phyloP scores from a whole-genome alignment of 176 grass and related monocot species.

The Olyra latifolia region DNA sequence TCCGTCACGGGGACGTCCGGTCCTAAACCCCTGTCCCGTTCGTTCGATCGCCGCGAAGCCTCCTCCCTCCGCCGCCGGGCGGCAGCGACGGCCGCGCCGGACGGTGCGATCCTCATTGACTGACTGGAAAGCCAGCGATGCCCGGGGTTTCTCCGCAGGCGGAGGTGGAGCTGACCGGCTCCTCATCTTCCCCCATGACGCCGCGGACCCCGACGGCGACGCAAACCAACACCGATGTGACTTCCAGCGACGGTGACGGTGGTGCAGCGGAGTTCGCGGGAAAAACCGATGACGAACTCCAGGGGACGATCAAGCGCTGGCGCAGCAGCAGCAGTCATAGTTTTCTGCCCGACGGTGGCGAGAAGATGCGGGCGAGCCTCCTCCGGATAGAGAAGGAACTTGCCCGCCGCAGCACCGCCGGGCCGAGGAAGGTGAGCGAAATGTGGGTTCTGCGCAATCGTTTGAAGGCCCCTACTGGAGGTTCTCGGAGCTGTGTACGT shows the following conservation, averaged over 20 bases:
- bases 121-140: not conserved
- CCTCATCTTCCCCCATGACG: not conserved
- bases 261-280: not conserved
- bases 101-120: conserved; percentile 3
- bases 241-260: not conserved
- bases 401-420: not conserved
- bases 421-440: conserved; percentile 31
- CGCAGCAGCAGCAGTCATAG: accelerated
- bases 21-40: conserved; percentile 17
- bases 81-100: not conserved
- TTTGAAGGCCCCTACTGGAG: not conserved
- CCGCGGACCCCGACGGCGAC: not conserved
- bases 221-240: not conserved
- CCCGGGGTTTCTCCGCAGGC: not conserved
- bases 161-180: not conserved
- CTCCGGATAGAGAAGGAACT: conserved; percentile 20
- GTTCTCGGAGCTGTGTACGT: not conserved
- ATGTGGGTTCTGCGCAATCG: conserved; percentile 5
- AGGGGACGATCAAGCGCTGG: not conserved
- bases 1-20: not conserved
- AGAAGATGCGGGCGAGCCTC: not conserved
- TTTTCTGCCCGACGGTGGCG: not conserved
- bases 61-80: not conserved
- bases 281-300: not conserved
- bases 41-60: conserved; percentile 1